Evolutionary conservation across 106 monocot genomes (phyloP).

Genomic region (Triglochin maritima): DNA sequence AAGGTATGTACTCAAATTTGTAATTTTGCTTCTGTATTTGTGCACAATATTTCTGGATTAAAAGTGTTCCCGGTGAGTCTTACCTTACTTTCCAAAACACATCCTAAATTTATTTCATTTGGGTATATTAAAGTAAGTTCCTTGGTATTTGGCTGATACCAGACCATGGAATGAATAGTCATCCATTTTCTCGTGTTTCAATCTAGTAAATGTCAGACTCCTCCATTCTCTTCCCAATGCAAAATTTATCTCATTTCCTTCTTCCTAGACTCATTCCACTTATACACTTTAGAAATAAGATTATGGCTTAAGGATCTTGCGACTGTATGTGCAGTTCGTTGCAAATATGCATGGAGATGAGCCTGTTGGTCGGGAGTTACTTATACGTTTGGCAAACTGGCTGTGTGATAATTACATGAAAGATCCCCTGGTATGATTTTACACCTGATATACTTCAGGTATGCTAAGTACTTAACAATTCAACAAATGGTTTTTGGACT

Average conservation of each 20-base stretch:
- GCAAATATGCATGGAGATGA: slow-evolving; percentile 96
- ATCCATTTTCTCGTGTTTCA: no score
- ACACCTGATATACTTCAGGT: background rate
- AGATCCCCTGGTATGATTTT: slow-evolving; percentile 59
- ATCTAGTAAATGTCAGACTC: no score
- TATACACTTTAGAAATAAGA: no score
- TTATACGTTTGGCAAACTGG: slow-evolving; percentile 72
- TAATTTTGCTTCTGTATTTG: background rate
- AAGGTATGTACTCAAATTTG: slow-evolving; percentile 20
- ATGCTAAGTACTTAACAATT: background rate
- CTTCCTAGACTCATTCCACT: no score
- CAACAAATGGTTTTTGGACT: background rate
- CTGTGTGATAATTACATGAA: slow-evolving; percentile 77
- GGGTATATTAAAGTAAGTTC: no score
- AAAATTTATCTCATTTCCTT: no score
- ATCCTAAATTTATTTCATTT: no score
- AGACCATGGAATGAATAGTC: no score
- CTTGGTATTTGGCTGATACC: no score
- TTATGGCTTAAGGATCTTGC: no score
- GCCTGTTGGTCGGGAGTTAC: slow-evolving; percentile 82
- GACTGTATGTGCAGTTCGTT: slow-evolving; percentile 46
- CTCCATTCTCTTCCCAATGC: no score
- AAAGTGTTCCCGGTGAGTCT: background rate
- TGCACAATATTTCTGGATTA: no score
- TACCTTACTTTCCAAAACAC: background rate